These are phyloP conservation scores for Triglochin maritima DNA, from an alignment of 106 monocot species.

Conservation along the genomic window DNA sequence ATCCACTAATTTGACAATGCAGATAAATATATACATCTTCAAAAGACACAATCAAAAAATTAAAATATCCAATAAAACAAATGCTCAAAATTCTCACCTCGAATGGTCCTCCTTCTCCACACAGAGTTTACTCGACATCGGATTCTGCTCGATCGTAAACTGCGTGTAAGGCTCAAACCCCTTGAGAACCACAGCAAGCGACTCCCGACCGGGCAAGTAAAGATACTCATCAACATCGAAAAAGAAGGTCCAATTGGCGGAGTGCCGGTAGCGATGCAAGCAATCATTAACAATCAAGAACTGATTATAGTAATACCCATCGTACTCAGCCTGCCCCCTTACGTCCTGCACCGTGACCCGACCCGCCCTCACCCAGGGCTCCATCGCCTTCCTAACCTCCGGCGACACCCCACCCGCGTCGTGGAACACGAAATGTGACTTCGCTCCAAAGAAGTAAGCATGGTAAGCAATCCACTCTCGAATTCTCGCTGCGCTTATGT, in stretches of 20 bases:
- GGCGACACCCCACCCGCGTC: constrained; percentile 74
- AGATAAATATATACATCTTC: no score
- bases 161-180: constrained; percentile 58
- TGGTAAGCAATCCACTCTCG: constrained; percentile 98
- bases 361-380: constrained; percentile 66
- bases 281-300: constrained; percentile 91
- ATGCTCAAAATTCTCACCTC: constrained; percentile 21
- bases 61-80: neutral
- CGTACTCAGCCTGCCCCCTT: constrained; percentile 53
- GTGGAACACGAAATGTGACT: constrained; percentile 88
- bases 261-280: constrained; percentile 68
- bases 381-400: constrained; percentile 47
- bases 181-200: constrained; percentile 39
- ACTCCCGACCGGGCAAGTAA: constrained; percentile 44
- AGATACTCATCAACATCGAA: constrained; percentile 97
- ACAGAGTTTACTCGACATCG: constrained; percentile 88
- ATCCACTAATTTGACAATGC: no score
- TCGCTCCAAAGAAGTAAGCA: constrained; percentile 64
- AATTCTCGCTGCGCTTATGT: constrained; percentile 46
- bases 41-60: no score
- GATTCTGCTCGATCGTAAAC: constrained; percentile 98
- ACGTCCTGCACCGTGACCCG: constrained; percentile 83
- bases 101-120: constrained; percentile 35
- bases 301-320: constrained; percentile 94
- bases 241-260: constrained; percentile 91